Conservation (phyloP, 192 early-diverging fungal genomes). For the Backusella circina region DNA sequence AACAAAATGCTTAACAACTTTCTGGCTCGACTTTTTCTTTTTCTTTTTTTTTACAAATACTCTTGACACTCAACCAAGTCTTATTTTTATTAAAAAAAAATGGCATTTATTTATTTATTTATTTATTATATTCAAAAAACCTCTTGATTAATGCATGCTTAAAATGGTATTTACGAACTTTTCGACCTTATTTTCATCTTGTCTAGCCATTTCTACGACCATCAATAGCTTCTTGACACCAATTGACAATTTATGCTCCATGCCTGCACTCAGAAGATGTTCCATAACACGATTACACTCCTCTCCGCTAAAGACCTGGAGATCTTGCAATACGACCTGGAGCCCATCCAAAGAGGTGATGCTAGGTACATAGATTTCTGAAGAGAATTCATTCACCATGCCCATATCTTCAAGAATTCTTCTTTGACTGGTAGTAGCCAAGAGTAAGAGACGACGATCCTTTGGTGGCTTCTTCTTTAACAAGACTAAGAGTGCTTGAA, state of each 20-base stretch:
- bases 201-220: slow-evolving; percentile 87
- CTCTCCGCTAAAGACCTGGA: slow-evolving; percentile 66
- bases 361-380: slow-evolving; percentile 77
- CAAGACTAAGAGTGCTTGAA: slow-evolving; percentile 92
- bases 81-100: too few species aligned
- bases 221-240: slow-evolving; percentile 92
- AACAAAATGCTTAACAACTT: too few species aligned
- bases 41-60: too few species aligned
- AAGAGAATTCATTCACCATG: slow-evolving; percentile 80
- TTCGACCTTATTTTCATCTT: slow-evolving; percentile 76
- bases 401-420: slow-evolving; percentile 85
- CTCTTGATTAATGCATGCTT: background rate
- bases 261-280: slow-evolving; percentile 46
- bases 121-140: background rate
- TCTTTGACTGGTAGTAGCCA: slow-evolving; percentile 84
- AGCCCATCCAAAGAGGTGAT: slow-evolving; percentile 70
- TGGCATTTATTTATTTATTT: background rate
- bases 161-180: slow-evolving; percentile 65
- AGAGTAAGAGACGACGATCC: slow-evolving; percentile 79
- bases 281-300: slow-evolving; percentile 59
- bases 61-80: too few species aligned
- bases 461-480: slow-evolving; percentile 90
- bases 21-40: too few species aligned
- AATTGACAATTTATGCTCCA: slow-evolving; percentile 63
- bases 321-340: slow-evolving; percentile 63